Percentiles rank a stretch among this genome's conserved stretches.
Conservation (phyloP, 2,329 filamentous ascomycete species). For the Alternaria sp. region DNA sequence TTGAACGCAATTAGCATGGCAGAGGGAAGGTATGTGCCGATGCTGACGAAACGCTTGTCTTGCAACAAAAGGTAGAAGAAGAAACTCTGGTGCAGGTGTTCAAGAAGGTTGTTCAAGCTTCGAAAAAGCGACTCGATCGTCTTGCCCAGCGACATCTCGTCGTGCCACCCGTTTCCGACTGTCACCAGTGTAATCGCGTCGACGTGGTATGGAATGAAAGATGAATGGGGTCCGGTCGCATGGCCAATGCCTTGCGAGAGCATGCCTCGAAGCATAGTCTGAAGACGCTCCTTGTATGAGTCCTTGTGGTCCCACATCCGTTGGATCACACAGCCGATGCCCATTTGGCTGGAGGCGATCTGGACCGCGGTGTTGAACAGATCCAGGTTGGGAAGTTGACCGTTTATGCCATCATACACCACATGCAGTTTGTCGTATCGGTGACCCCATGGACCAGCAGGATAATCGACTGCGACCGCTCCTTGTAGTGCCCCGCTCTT, state of each 20-base stretch:
- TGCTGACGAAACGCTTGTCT: conserved; percentile 91
- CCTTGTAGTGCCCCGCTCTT: conserved; percentile 95
- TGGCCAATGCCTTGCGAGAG: conserved; percentile 87
- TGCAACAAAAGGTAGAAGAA: conserved; percentile 98
- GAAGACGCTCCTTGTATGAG: conserved; percentile 79
- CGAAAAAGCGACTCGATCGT: conserved; percentile 89
- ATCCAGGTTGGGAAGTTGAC: conserved; percentile 93
- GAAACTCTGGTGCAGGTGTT: conserved; percentile 98
- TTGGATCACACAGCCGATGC: conserved; percentile 82
- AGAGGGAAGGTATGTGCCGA: conserved; percentile 94
- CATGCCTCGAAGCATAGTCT: conserved; percentile 92
- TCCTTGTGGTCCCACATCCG: conserved; percentile 81
- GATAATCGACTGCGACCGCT: conserved; percentile 91
- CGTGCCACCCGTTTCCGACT: conserved; percentile 90
- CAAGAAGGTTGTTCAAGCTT: conserved; percentile 93
- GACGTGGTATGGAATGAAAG: conserved; percentile 97
- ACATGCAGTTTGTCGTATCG: conserved; percentile 89
- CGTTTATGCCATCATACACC: conserved; percentile 94
- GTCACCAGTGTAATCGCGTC: conserved; percentile 94
- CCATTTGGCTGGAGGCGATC: conserved; percentile 91
- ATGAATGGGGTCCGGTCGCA: conserved; percentile 88
- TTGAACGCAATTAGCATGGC: conserved; percentile 97
- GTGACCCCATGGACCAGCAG: conserved; percentile 70
- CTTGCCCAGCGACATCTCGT: conserved; percentile 94
- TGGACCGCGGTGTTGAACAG: conserved; percentile 91